Percentiles rank a stretch among this genome's conserved stretches.
Conservation (phyloP, 1,284 basidiomycete genomes). For the Sparassis latifolia region DNA sequence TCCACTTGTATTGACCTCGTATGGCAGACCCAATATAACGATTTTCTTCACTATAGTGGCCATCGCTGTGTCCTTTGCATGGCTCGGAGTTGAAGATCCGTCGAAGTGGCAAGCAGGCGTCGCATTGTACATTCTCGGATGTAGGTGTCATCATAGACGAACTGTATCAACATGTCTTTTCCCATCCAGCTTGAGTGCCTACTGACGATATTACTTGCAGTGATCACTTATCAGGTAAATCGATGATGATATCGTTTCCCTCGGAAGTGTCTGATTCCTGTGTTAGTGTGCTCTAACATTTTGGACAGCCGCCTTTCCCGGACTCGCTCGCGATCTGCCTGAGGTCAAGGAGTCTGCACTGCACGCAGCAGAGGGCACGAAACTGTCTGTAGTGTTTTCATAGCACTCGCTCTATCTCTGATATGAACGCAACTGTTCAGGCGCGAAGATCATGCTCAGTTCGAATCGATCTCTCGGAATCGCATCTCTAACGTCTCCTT, state of each 20-base stretch:
- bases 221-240: conserved; percentile 70
- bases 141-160: conserved; percentile 34
- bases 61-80: conserved; percentile 67
- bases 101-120: conserved; percentile 66
- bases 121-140: conserved; percentile 69
- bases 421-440: conserved; percentile 25
- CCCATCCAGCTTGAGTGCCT: neutral
- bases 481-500: conserved; percentile 80
- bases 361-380: conserved; percentile 34
- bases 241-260: neutral
- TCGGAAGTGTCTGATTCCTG: neutral
- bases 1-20: neutral
- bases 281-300: conserved; percentile 64
- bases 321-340: conserved; percentile 65
- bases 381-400: conserved; percentile 32
- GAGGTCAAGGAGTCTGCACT: conserved; percentile 51
- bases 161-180: neutral
- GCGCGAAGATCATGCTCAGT: conserved; percentile 47
- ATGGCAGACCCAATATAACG: conserved; percentile 62
- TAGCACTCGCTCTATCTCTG: neutral
- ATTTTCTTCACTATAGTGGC: conserved; percentile 69
- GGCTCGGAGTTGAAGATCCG: conserved; percentile 65
- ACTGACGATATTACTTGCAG: conserved; percentile 26
- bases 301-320: conserved; percentile 83
- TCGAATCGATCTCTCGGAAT: conserved; percentile 67